These are phyloP conservation scores for Penicillium vulpinum DNA, from an alignment of 2,329 filamentous ascomycete genomes.

Conservation along the genomic window DNA sequence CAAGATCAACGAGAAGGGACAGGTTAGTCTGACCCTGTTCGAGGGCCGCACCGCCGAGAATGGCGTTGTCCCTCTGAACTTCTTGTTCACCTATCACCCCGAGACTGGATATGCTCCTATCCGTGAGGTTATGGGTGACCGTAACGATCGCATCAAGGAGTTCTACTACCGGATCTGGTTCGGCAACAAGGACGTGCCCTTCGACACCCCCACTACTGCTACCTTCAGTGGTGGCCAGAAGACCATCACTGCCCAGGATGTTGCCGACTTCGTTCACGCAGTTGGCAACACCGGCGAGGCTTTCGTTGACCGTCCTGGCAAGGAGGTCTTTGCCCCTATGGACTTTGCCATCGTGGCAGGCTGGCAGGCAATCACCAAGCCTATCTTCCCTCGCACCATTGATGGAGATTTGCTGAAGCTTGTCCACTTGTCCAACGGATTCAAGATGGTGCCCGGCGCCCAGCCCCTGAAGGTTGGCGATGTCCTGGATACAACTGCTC, in stretches of 20 bases:
- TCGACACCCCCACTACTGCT: conserved; percentile 80
- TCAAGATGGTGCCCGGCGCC: conserved; percentile 96
- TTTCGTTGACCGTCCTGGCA: conserved; percentile 92
- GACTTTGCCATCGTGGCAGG: conserved; percentile 98
- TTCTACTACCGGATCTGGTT: conserved; percentile 99
- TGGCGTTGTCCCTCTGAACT: conserved; percentile 75
- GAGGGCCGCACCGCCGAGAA: conserved; percentile 88
- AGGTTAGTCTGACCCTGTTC: conserved; percentile 86
- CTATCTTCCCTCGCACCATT: conserved; percentile 94
- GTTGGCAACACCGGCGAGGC: conserved; percentile 97
- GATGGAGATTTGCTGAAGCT: conserved; percentile 95
- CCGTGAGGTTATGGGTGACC: conserved; percentile 89
- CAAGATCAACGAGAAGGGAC: conserved; percentile 69
- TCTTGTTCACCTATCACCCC: conserved; percentile 90
- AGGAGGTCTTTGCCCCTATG: conserved; percentile 94
- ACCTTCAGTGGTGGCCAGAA: conserved; percentile 87
- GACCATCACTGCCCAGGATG: conserved; percentile 84
- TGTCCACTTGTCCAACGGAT: conserved; percentile 94
- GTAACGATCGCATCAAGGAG: conserved; percentile 98
- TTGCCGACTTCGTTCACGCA: conserved; percentile 98
- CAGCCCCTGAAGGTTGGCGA: conserved; percentile 95
- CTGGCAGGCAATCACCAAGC: conserved; percentile 99
- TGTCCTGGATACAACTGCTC: conserved; percentile 85
- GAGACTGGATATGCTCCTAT: conserved; percentile 98
- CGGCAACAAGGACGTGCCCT: conserved; percentile 77